Evolutionary conservation across 225 moss, liverwort and hornwort species (phyloP), one percentile per base, ranked within the genome.

Genomic region (Straminergon stramineum): DNA sequence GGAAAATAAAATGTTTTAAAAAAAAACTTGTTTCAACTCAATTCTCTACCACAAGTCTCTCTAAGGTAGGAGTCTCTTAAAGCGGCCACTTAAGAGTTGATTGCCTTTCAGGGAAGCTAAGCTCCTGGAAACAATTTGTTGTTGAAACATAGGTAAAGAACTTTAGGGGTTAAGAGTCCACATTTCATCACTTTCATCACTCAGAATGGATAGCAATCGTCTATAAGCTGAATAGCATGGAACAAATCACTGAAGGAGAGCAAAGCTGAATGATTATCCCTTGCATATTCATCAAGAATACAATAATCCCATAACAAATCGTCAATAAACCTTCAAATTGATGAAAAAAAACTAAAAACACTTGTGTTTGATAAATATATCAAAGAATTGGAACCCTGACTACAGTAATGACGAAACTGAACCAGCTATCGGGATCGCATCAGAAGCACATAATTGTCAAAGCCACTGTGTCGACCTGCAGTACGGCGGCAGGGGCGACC

Each of bases 381-480:
- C 89, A 98, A 98, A 97, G 95, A 97, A 98, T 96, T 93, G 93
- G 68, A 91, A 91, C 92, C 87, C 62, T 83, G 66, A 82, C 85
- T 91, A 87, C 77, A 60, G 34, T 84, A 87, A 87, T 68, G 90
- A 84, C 65, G 48, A 35, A 41, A 62, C 71, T 65, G 62, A 83
- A 83, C 88, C 85, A 64, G 74, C 95, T 98, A 98, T 52, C 98
- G 91, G 56, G 96, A 96, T 79, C 98, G 95, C 96, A 95, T 97
- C 65, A 98, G 89, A 86, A 98, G 93, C 89, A 98, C 93, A 86
- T 97, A 98, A 92, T 96, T 98, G 91, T 98, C 98, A 89, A 98
- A 98, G 83, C 98, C 94, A 91, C 98, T 98, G 92, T 98, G 98
- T 88, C 96, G 95, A 91, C 98, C 98, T 89, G 98, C 97, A 73